phyloP scores from a whole-genome alignment of 2,329 filamentous ascomycete genomes.

The Cryphonectria naterciae region DNA sequence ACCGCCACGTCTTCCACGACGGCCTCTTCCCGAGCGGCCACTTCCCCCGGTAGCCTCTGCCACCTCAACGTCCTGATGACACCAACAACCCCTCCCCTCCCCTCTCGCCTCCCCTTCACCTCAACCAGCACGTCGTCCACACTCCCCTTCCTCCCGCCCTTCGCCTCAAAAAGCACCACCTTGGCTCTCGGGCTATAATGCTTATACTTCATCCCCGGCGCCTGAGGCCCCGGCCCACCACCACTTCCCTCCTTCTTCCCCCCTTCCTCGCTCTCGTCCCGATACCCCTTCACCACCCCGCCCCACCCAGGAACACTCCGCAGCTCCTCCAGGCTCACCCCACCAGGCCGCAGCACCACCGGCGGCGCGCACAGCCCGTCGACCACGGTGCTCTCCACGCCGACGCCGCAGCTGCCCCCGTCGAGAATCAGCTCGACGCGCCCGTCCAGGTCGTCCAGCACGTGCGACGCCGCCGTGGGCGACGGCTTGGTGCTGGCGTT shows the following conservation, averaged over 20 bases:
- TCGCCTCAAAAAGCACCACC: conserved; percentile 79
- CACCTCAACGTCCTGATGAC: conserved; percentile 61
- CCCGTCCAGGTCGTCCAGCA: conserved; percentile 80
- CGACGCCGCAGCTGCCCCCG: conserved; percentile 82
- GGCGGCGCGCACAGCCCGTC: conserved; percentile 85
- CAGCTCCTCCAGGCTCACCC: conserved; percentile 81
- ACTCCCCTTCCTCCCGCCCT: conserved; percentile 38
- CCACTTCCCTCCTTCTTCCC: conserved; percentile 22
- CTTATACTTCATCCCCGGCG: conserved; percentile 98
- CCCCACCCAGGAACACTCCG: conserved; percentile 80
- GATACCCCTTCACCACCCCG: conserved; percentile 75
- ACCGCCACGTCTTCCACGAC: conserved; percentile 33
- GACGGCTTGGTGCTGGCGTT: conserved; percentile 94
- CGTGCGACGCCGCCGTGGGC: conserved; percentile 88
- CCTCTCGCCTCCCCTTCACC: conserved; percentile 37
- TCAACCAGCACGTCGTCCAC: conserved; percentile 42
- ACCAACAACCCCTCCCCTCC: conserved; percentile 45
- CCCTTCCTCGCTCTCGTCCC: conserved; percentile 69
- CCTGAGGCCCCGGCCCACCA: conserved; percentile 65
- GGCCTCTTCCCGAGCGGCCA: conserved; percentile 34
- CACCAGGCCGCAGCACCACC: conserved; percentile 82
- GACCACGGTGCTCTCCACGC: conserved; percentile 95
- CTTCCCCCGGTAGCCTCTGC: conserved; percentile 48
- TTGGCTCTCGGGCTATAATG: conserved; percentile 92
- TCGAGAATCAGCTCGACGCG: conserved; percentile 87